Conservation (phyloP, 345 rosid genomes). For the Bruguiera gymnorhiza region DNA sequence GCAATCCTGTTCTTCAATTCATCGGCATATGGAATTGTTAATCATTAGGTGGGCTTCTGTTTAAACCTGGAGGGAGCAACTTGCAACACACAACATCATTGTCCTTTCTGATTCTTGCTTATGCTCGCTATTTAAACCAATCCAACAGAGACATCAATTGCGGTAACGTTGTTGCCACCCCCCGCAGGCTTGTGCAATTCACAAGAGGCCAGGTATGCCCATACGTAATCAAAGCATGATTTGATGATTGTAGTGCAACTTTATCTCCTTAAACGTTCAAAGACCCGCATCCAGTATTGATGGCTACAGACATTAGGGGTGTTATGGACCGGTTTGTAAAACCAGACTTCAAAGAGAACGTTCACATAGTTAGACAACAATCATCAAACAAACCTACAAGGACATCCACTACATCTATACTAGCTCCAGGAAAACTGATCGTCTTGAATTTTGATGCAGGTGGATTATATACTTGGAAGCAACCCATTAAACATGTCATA, state of each 20-base stretch:
- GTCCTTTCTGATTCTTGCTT: slow-evolving; percentile 23
- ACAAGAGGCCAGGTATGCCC: slow-evolving; percentile 20
- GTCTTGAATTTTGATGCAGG: slow-evolving; percentile 7
- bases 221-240: not conserved
- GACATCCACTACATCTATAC: no score
- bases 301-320: no score
- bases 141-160: slow-evolving; percentile 10
- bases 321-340: no score
- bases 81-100: slow-evolving; percentile 20
- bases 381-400: not conserved
- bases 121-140: slow-evolving; percentile 11
- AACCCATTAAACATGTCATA: slow-evolving; percentile 27
- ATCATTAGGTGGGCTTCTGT: slow-evolving; percentile 45
- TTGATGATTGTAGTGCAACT: no score
- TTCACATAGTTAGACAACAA: not conserved
- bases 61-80: slow-evolving; percentile 29
- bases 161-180: slow-evolving; percentile 12
- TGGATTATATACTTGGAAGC: slow-evolving; percentile 25
- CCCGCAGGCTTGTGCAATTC: slow-evolving; percentile 14
- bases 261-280: no score
- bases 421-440: no score
- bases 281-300: no score
- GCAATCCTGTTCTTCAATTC: no score
- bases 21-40: no score
- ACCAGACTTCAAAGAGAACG: no score